A percentile compares a stretch with the other conserved stretches of the same genome.
Conservation (phyloP, 441 rosid genomes). For the Flueggea neowawraea region DNA sequence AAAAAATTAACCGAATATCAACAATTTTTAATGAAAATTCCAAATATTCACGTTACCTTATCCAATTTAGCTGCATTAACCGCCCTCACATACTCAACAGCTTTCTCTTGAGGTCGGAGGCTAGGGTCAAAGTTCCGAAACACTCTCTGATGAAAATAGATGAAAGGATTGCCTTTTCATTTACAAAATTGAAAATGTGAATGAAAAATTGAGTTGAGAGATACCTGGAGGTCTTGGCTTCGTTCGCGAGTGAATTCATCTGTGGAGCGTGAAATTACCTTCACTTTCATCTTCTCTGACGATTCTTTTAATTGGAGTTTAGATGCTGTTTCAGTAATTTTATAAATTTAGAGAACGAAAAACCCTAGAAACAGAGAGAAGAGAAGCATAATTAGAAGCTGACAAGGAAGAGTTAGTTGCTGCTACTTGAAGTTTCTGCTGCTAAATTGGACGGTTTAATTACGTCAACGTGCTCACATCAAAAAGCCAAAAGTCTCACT, state of each 20-base stretch:
- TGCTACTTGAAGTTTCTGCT: too few relatives aligned
- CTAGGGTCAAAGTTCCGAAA: constrained; percentile 85
- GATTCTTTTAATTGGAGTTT: too few relatives aligned
- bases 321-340: too few relatives aligned
- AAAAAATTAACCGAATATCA: too few relatives aligned
- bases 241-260: constrained; percentile 96
- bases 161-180: constrained; percentile 2
- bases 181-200: background rate
- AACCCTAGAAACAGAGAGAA: too few relatives aligned
- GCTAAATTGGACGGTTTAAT: too few relatives aligned
- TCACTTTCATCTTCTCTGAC: constrained; percentile 57
- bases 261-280: constrained; percentile 72
- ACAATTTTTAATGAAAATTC: too few relatives aligned
- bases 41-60: constrained; percentile 41
- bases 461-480: too few relatives aligned
- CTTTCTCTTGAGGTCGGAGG: constrained; percentile 85
- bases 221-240: constrained; percentile 91
- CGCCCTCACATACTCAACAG: constrained; percentile 85
- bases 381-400: too few relatives aligned
- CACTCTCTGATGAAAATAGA: constrained; percentile 49
- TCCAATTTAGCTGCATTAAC: constrained; percentile 90
- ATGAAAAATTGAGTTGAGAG: background rate
- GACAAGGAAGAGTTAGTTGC: too few relatives aligned
- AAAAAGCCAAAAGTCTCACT: too few relatives aligned
- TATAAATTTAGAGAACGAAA: too few relatives aligned